These are phyloP conservation scores for Taphrina sp. DNA, from an alignment of 1,139 yeast genomes.

Conservation along the genomic window DNA sequence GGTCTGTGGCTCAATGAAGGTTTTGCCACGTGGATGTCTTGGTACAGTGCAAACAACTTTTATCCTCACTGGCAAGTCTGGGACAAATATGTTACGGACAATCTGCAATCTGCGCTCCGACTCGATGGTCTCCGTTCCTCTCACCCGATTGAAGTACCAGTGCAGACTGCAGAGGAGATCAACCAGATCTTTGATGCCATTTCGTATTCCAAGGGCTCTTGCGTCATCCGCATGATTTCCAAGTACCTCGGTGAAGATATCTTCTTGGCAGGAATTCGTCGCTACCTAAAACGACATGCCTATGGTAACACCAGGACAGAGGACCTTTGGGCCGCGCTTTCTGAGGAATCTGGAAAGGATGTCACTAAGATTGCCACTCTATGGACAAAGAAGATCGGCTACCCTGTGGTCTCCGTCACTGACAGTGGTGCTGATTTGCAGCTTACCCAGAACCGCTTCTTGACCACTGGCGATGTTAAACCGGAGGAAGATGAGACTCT, in stretches of 20 bases:
- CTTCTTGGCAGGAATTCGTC: slow-evolving; percentile 74
- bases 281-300: slow-evolving; percentile 66
- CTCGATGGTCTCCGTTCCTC: slow-evolving; percentile 76
- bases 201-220: slow-evolving; percentile 79
- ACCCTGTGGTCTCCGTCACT: slow-evolving; percentile 69
- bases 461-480: slow-evolving; percentile 73
- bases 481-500: slow-evolving; percentile 67
- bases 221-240: slow-evolving; percentile 74
- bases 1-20: slow-evolving; percentile 91
- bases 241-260: slow-evolving; percentile 70
- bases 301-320: slow-evolving; percentile 75
- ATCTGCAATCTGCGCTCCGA: slow-evolving; percentile 65
- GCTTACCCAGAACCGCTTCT: slow-evolving; percentile 69
- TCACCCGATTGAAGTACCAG: slow-evolving; percentile 86
- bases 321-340: slow-evolving; percentile 75
- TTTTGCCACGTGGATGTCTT: slow-evolving; percentile 81
- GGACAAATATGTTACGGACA: slow-evolving; percentile 67
- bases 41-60: slow-evolving; percentile 71
- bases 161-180: slow-evolving; percentile 73
- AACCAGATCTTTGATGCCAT: slow-evolving; percentile 86
- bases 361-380: slow-evolving; percentile 68
- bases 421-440: slow-evolving; percentile 48
- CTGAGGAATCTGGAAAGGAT: slow-evolving; percentile 72
- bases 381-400: slow-evolving; percentile 84
- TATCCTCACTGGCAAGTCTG: slow-evolving; percentile 87